Percentiles rank a stretch among this genome's conserved stretches.
phyloP scores from a whole-genome alignment of 169 alveolate species.

The Theileria parva region DNA sequence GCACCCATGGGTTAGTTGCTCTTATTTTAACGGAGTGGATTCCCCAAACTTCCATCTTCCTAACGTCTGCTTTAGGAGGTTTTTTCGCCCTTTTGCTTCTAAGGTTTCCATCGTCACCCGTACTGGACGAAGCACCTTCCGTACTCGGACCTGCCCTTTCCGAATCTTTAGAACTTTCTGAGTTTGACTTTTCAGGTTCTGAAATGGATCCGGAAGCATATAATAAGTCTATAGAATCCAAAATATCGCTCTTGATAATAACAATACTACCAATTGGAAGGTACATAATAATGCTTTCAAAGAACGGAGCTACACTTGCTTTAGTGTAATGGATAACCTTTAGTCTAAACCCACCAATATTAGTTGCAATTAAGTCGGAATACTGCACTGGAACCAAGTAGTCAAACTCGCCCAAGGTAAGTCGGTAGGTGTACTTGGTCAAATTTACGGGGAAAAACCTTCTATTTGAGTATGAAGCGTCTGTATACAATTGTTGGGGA shows the following conservation, averaged over 20 bases:
- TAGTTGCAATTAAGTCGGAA: background rate
- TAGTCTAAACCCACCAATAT: background rate
- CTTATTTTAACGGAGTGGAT: conserved; percentile 4
- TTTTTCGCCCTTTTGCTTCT: background rate
- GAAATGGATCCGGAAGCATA: conserved; percentile 11
- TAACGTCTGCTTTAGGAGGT: background rate
- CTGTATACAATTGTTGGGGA: background rate
- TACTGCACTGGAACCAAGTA: background rate
- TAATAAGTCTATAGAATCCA: background rate
- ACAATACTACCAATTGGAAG: conserved; percentile 1
- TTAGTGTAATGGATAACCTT: background rate
- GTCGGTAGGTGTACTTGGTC: background rate
- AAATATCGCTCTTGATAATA: conserved; percentile 1
- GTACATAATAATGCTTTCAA: background rate
- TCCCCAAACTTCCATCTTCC: conserved; percentile 41
- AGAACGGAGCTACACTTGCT: background rate
- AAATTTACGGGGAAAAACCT: conserved; percentile 13
- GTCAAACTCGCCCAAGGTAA: background rate
- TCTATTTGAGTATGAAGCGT: background rate
- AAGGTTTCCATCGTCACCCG: background rate
- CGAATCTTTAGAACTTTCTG: background rate
- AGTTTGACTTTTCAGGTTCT: background rate
- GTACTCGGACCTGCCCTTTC: background rate
- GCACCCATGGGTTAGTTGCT: conserved; percentile 49
- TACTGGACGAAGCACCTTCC: background rate